phyloP scores from a whole-genome alignment of 2,329 filamentous ascomycete genomes.

The Pyrenophora seminiperda region DNA sequence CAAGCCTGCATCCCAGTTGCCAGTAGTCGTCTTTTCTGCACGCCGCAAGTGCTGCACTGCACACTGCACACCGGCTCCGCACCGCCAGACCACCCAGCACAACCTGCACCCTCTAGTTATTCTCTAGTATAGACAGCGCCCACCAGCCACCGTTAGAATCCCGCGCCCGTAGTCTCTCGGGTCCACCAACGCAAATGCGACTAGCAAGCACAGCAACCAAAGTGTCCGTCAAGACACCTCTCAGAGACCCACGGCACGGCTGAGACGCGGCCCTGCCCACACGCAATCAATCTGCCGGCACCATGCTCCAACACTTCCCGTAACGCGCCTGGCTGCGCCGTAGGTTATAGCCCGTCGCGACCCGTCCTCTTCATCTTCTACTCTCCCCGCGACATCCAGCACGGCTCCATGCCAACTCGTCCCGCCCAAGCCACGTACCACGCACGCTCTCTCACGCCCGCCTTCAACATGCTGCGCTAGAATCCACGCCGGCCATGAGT shows the following conservation, averaged over 20 bases:
- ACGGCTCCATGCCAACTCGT: slow-evolving; percentile 52
- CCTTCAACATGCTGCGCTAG: slow-evolving; percentile 43
- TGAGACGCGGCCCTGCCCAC: slow-evolving; percentile 24
- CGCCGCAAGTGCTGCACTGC: slow-evolving; percentile 1
- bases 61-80: slow-evolving; percentile 3
- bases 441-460: slow-evolving; percentile 24
- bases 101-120: not conserved
- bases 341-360: slow-evolving; percentile 50
- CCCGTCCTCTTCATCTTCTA: slow-evolving; percentile 51
- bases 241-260: slow-evolving; percentile 22
- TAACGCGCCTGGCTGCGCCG: slow-evolving; percentile 27
- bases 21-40: not conserved
- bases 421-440: slow-evolving; percentile 55
- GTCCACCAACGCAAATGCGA: slow-evolving; percentile 11
- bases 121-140: not conserved
- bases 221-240: slow-evolving; percentile 17
- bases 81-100: not conserved
- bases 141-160: slow-evolving; percentile 16
- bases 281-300: slow-evolving; percentile 19
- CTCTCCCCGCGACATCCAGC: slow-evolving; percentile 58
- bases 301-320: slow-evolving; percentile 33
- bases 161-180: not conserved
- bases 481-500: slow-evolving; percentile 49
- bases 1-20: not conserved
- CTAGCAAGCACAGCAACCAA: too few species aligned